A percentile compares a stretch with the other conserved stretches of the same genome.
These are phyloP conservation scores for Botryotinia convoluta DNA, from an alignment of 2,329 filamentous ascomycete species.

Conservation along the genomic window DNA sequence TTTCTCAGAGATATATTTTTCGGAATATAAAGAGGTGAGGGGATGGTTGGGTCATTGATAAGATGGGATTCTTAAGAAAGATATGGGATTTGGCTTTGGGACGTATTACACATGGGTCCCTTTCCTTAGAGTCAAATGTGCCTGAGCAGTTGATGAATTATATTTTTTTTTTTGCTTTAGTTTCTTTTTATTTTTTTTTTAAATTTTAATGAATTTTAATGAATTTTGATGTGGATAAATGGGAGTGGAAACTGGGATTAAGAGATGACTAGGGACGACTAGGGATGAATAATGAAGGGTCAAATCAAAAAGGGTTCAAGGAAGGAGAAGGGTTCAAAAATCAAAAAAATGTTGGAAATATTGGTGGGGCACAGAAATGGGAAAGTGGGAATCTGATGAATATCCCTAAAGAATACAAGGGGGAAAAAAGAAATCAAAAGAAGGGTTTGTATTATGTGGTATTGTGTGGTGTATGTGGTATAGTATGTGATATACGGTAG, in stretches of 20 bases:
- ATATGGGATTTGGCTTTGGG: constrained; percentile 16
- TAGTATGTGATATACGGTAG: neutral
- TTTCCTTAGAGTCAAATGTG: constrained; percentile 6
- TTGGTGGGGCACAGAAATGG: neutral
- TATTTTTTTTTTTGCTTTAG: neutral
- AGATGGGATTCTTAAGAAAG: constrained; percentile 21
- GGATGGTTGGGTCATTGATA: neutral
- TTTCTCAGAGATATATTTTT: neutral
- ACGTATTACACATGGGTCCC: neutral
- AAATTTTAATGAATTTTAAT: too few relatives aligned
- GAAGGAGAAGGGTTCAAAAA: constrained; percentile 6
- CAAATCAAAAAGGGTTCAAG: neutral
- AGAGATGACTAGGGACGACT: neutral
- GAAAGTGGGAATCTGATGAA: neutral
- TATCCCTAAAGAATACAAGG: neutral
- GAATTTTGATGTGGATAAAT: neutral
- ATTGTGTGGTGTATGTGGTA: neutral
- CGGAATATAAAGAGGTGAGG: constrained; percentile 3
- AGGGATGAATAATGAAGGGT: neutral
- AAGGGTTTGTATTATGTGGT: neutral
- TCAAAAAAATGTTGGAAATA: neutral
- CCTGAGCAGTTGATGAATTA: neutral
- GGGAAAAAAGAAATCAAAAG: neutral
- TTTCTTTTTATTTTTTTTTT: neutral
- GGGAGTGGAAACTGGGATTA: neutral